phyloP scores from a whole-genome alignment of 768 basidiomycete genomes.

The Phanerochaete carnosa region DNA sequence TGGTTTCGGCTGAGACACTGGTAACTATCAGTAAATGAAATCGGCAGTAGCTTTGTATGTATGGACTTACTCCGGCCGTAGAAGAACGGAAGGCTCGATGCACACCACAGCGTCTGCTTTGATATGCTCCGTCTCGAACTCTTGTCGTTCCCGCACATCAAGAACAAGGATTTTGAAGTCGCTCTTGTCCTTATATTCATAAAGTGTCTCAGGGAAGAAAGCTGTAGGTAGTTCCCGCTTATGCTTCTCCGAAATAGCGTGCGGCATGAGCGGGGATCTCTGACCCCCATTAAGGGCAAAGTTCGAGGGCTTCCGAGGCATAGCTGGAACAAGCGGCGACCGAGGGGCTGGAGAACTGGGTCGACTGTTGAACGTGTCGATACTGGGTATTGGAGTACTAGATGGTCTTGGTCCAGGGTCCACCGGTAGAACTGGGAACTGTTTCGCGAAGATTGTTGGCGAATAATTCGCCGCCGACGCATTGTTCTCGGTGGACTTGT shows the following conservation, averaged over 20 bases:
- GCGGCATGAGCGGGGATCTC: constrained; percentile 24
- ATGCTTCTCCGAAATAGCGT: constrained; percentile 21
- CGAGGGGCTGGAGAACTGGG: constrained; percentile 46
- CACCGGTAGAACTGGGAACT: constrained; percentile 42
- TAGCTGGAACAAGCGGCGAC: constrained; percentile 35
- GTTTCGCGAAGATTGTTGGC: constrained; percentile 12
- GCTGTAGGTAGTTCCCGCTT: constrained; percentile 58
- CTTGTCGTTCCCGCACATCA: constrained; percentile 77
- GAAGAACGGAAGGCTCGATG: constrained; percentile 77
- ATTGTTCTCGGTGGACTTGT: constrained; percentile 5
- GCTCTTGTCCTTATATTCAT: constrained; percentile 49
- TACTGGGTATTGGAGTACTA: constrained; percentile 65
- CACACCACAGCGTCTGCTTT: constrained; percentile 68
- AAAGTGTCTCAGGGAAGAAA: constrained; percentile 56
- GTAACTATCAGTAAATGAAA: not conserved
- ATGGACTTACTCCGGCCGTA: constrained; percentile 59
- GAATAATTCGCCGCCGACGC: constrained; percentile 10
- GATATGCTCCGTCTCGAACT: constrained; percentile 75
- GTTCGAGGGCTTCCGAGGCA: constrained; percentile 41
- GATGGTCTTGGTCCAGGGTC: constrained; percentile 57
- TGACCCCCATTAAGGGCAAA: constrained; percentile 32
- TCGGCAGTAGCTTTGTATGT: not conserved
- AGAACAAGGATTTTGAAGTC: constrained; percentile 67
- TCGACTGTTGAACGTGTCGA: constrained; percentile 56
- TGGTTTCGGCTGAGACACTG: constrained; percentile 61